Evolutionary conservation across 2,329 filamentous ascomycete genomes (phyloP).

Genomic region (Coniella lustricola): DNA sequence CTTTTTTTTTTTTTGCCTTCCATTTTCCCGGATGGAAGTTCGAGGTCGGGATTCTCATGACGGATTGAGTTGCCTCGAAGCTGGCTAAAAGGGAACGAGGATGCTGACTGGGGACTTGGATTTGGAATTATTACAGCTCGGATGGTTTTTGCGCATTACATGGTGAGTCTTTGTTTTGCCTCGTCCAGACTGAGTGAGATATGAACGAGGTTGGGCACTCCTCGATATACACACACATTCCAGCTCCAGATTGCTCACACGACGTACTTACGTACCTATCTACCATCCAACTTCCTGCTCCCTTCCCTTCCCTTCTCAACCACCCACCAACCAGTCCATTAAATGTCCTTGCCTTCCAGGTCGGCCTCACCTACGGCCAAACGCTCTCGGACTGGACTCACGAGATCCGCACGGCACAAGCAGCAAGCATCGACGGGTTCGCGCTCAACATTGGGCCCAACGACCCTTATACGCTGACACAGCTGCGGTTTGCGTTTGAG

Average conservation of each 20-base stretch:
- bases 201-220: too few species aligned
- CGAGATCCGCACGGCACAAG: constrained; percentile 28
- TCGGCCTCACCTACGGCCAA: constrained; percentile 28
- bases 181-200: too few species aligned
- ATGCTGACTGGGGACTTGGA: too few species aligned
- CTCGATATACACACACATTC: too few species aligned
- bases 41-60: too few species aligned
- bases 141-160: constrained; percentile 25
- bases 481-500: constrained; percentile 27
- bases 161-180: constrained; percentile 15
- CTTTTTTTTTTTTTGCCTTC: neutral
- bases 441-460: constrained; percentile 33
- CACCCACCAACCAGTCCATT: too few species aligned
- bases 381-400: constrained; percentile 24
- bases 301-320: too few species aligned
- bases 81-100: too few species aligned
- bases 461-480: constrained; percentile 26
- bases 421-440: constrained; percentile 34
- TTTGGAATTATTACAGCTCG: constrained; percentile 5
- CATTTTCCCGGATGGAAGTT: too few species aligned
- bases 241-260: too few species aligned
- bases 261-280: too few species aligned
- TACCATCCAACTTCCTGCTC: neutral
- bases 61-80: too few species aligned
- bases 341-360: constrained; percentile 14